phyloP scores from a whole-genome alignment of 2,329 filamentous ascomycete genomes.

The Colletotrichum spaethianum region DNA sequence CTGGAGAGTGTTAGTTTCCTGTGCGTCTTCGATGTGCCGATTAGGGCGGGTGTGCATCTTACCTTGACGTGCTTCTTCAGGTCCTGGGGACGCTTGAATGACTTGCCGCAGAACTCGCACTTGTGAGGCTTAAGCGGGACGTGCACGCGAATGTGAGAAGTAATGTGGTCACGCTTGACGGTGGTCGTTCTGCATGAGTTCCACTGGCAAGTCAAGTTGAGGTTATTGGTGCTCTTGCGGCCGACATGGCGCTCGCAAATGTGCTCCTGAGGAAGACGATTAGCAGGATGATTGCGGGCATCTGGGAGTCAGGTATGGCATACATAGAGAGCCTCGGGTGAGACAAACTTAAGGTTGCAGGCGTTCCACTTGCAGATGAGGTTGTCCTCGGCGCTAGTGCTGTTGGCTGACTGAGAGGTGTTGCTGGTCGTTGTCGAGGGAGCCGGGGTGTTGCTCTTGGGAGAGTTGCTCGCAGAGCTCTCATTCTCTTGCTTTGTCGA shows the following conservation, averaged over 20 bases:
- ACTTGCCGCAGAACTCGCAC: slow-evolving; percentile 98
- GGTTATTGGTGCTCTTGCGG: slow-evolving; percentile 98
- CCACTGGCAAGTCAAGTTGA: slow-evolving; percentile 98
- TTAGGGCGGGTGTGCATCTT: slow-evolving; percentile 41
- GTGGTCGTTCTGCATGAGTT: slow-evolving; percentile 95
- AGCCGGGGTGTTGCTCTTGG: slow-evolving; percentile 68
- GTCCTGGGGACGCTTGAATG: slow-evolving; percentile 98
- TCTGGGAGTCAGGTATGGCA: slow-evolving; percentile 47
- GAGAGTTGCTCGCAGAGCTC: slow-evolving; percentile 60
- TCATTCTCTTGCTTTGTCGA: slow-evolving; percentile 46
- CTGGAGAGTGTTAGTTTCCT: slow-evolving; percentile 53
- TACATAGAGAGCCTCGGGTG: slow-evolving; percentile 73
- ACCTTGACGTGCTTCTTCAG: slow-evolving; percentile 99
- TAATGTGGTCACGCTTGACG: slow-evolving; percentile 99
- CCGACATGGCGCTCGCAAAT: slow-evolving; percentile 98
- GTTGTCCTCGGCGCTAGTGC: slow-evolving; percentile 61
- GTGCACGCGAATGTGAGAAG: slow-evolving; percentile 97
- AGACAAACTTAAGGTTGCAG: slow-evolving; percentile 71
- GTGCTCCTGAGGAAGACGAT: slow-evolving; percentile 79
- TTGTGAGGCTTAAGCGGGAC: slow-evolving; percentile 99
- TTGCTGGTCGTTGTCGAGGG: slow-evolving; percentile 64
- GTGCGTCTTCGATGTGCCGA: slow-evolving; percentile 1
- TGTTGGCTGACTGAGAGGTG: slow-evolving; percentile 57
- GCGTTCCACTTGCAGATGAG: slow-evolving; percentile 73
- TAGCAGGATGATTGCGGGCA: not conserved